Evolutionary conservation across 345 rosid genomes (phyloP).

Genomic region (Schrenkiella parvula): DNA sequence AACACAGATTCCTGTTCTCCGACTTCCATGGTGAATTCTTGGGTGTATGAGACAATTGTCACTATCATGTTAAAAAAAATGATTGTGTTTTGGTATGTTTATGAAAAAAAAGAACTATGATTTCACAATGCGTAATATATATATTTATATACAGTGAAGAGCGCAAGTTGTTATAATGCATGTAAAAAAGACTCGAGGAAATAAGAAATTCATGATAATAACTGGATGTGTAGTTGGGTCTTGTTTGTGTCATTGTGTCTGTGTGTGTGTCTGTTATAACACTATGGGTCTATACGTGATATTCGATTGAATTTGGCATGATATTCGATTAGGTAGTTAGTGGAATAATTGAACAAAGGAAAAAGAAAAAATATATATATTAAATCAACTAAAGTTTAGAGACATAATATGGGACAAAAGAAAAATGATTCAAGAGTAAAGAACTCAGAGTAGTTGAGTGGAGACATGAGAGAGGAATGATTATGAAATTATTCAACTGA

Average conservation of each 20-base stretch:
- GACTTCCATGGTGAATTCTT: constrained; percentile 53
- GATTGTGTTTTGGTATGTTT: background rate
- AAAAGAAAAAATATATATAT: background rate
- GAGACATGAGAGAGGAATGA: background rate
- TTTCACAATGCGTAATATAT: background rate
- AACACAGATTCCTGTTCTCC: constrained; percentile 53
- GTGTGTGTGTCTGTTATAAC: constrained; percentile 21
- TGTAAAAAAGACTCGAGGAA: background rate
- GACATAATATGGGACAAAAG: background rate
- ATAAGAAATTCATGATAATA: constrained; percentile 16
- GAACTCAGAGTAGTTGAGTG: background rate
- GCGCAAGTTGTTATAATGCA: constrained; percentile 31
- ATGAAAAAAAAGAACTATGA: background rate
- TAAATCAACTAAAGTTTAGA: background rate
- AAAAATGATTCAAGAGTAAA: background rate
- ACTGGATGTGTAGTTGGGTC: constrained; percentile 30
- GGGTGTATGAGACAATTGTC: constrained; percentile 39
- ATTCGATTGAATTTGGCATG: constrained; percentile 23
- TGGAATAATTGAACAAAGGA: background rate
- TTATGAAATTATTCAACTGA: background rate
- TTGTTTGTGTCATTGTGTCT: constrained; percentile 25
- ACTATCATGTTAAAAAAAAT: constrained; percentile 43
- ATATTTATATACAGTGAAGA: background rate
- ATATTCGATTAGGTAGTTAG: constrained; percentile 10
- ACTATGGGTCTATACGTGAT: constrained; percentile 15